Percentiles rank a stretch among this genome's conserved stretches.
Conservation (phyloP, 441 rosid species). For the Pelargonium citronellum region DNA sequence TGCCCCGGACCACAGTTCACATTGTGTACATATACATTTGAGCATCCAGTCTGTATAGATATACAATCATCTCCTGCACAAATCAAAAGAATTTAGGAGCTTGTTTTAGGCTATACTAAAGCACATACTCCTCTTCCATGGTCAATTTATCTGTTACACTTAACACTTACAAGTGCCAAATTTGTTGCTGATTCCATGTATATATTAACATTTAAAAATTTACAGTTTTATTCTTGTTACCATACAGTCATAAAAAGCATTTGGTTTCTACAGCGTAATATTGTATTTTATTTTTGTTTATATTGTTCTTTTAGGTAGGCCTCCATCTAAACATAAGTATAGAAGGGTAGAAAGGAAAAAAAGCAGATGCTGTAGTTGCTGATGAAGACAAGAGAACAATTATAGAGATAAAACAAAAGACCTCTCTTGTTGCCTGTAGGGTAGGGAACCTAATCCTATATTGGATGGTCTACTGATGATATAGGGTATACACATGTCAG, state of each 20-base stretch:
- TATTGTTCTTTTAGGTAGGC: constrained; percentile 5
- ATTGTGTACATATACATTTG: constrained; percentile 71
- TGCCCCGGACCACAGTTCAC: constrained; percentile 98
- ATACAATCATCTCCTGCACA: constrained; percentile 89
- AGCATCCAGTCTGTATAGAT: constrained; percentile 91
- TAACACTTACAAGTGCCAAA: no score
- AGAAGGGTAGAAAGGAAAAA: constrained; percentile 13
- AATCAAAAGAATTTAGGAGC: constrained; percentile 19
- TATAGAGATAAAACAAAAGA: constrained; percentile 17
- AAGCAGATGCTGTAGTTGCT: constrained; percentile 20
- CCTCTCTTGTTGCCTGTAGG: constrained; percentile 22
- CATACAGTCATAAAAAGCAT: neutral
- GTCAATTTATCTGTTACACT: neutral
- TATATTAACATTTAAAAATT: neutral
- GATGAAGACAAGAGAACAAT: constrained; percentile 29
- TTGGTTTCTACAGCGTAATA: neutral
- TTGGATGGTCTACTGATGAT: constrained; percentile 18
- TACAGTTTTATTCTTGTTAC: neutral
- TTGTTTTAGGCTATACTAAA: constrained; percentile 13
- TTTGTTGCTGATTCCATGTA: neutral
- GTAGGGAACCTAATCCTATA: constrained; percentile 23
- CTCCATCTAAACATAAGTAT: constrained; percentile 17
- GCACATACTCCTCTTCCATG: constrained; percentile 6
- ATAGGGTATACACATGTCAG: constrained; percentile 20
- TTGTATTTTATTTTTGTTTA: neutral